Evolutionary conservation across 2,329 filamentous ascomycete species (phyloP).

Genomic region (Xenoacremonium recifei): DNA sequence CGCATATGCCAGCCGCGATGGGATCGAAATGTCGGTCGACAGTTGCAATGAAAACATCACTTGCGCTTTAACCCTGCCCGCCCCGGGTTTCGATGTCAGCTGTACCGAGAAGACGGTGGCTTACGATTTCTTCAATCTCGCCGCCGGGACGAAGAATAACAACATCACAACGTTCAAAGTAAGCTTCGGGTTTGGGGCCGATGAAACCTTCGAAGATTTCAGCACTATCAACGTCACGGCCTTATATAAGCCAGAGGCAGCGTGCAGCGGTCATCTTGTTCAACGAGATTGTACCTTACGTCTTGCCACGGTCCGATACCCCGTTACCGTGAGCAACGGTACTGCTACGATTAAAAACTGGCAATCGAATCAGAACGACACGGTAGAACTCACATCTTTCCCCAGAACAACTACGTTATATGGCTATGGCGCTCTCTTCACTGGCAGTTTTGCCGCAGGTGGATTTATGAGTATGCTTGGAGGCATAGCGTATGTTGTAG

Average conservation of each 20-base stretch:
- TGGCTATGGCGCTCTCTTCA: background rate
- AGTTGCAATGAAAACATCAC: background rate
- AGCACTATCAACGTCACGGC: background rate
- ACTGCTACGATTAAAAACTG: background rate
- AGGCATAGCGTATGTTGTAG: background rate
- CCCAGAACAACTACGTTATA: background rate
- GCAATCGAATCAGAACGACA: constrained; percentile 2
- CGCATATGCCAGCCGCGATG: background rate
- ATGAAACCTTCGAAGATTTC: background rate
- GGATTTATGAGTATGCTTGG: background rate
- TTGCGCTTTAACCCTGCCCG: background rate
- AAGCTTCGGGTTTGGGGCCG: background rate
- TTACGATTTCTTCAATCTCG: background rate
- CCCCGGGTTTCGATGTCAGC: background rate
- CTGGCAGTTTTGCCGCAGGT: background rate
- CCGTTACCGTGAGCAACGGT: background rate
- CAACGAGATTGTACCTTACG: background rate
- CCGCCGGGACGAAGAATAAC: background rate
- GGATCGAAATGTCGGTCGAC: background rate
- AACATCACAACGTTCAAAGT: background rate
- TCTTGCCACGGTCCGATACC: background rate
- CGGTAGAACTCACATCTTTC: constrained; percentile 1
- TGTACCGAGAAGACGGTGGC: background rate
- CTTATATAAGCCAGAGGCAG: background rate
- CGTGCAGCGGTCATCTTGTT: background rate